A percentile compares a stretch with the other conserved stretches of the same genome.
phyloP scores from a whole-genome alignment of 345 rosid genomes.

The Citrus cavaleriei region DNA sequence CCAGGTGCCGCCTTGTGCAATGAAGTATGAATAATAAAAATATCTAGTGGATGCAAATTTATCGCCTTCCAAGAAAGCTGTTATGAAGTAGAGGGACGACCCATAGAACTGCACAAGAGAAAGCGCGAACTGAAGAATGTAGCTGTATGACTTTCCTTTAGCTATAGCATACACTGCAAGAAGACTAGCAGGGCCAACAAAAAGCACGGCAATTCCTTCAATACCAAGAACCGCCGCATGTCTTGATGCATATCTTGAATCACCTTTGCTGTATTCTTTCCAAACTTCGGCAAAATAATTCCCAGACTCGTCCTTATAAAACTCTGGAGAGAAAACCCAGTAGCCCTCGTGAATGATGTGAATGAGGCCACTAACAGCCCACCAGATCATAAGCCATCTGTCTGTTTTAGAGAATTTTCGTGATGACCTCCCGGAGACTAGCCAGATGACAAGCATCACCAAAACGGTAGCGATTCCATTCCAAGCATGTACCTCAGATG shows the following conservation, averaged over 20 bases:
- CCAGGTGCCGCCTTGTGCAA: slow-evolving; percentile 68
- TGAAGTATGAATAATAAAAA: slow-evolving; percentile 68
- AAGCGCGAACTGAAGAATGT: slow-evolving; percentile 79
- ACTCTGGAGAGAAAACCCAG: slow-evolving; percentile 83
- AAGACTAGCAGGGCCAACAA: slow-evolving; percentile 79
- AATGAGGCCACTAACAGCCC: slow-evolving; percentile 89
- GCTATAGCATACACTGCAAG: slow-evolving; percentile 86
- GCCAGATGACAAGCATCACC: slow-evolving; percentile 61
- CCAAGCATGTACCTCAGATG: slow-evolving; percentile 43
- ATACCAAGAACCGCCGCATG: slow-evolving; percentile 64
- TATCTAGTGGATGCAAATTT: slow-evolving; percentile 55
- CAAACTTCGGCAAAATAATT: slow-evolving; percentile 87
- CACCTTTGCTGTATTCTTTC: slow-evolving; percentile 98
- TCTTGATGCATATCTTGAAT: slow-evolving; percentile 81
- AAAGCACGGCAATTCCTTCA: slow-evolving; percentile 81
- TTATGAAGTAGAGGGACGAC: slow-evolving; percentile 70
- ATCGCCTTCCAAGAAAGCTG: slow-evolving; percentile 78
- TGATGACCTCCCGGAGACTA: slow-evolving; percentile 47
- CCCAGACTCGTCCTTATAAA: slow-evolving; percentile 66
- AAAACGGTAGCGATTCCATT: slow-evolving; percentile 38
- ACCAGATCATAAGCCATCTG: slow-evolving; percentile 85
- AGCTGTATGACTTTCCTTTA: slow-evolving; percentile 64
- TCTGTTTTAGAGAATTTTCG: slow-evolving; percentile 40
- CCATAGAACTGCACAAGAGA: slow-evolving; percentile 91
- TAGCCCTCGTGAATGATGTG: slow-evolving; percentile 83